Evolutionary conservation across 495 filamentous ascomycete genomes (phyloP).

Genomic region (Polyplosphaeria fusca): DNA sequence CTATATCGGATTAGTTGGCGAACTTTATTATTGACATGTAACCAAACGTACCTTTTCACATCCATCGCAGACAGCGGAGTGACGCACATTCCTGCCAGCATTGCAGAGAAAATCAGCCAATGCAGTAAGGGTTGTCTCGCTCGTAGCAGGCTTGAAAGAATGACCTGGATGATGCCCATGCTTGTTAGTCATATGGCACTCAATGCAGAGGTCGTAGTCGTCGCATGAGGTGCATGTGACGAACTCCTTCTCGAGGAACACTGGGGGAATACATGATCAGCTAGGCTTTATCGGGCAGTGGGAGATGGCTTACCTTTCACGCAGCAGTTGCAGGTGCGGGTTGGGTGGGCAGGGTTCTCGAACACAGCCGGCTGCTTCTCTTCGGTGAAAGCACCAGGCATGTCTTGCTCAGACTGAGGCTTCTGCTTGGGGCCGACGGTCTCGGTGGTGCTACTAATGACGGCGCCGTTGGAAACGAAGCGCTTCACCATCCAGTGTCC

Average conservation of each 20-base stretch:
- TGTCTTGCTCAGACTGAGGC: conserved; percentile 39
- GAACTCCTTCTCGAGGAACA: conserved; percentile 71
- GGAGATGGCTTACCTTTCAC: conserved; percentile 61
- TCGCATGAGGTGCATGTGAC: conserved; percentile 82
- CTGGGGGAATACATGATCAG: conserved; percentile 43
- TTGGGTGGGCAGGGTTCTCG: conserved; percentile 40
- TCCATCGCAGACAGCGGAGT: conserved; percentile 90
- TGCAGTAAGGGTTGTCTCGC: conserved; percentile 53
- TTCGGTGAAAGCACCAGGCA: conserved; percentile 45
- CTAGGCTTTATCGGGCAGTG: conserved; percentile 17
- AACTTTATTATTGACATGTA: background rate
- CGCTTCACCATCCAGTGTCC: conserved; percentile 95
- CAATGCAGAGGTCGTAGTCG: conserved; percentile 87
- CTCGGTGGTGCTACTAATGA: conserved; percentile 82
- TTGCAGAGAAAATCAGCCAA: conserved; percentile 61
- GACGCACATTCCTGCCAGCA: conserved; percentile 76
- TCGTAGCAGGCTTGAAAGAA: conserved; percentile 64
- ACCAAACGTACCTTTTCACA: conserved; percentile 68
- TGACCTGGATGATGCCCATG: conserved; percentile 95
- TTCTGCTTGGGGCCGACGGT: conserved; percentile 61
- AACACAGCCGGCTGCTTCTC: conserved; percentile 39
- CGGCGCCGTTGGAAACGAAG: conserved; percentile 68
- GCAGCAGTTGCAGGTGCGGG: conserved; percentile 91
- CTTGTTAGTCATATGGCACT: conserved; percentile 68
- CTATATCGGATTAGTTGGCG: conserved; percentile 43